These are phyloP conservation scores for Termitomyces heimii DNA, from an alignment of 768 basidiomycete genomes.

Conservation along the genomic window DNA sequence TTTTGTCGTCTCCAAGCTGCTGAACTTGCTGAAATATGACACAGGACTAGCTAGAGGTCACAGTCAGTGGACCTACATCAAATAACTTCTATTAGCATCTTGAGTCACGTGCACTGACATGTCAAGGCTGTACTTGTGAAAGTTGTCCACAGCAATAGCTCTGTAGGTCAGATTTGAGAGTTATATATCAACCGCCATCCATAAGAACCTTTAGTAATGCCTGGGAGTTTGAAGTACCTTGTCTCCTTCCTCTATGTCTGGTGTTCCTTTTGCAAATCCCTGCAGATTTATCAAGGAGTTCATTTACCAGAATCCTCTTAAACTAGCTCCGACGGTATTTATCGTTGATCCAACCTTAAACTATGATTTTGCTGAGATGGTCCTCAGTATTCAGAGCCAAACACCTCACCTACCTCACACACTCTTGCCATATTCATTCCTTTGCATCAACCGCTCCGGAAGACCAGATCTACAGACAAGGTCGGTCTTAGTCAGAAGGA, in stretches of 20 bases:
- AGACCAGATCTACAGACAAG: background rate
- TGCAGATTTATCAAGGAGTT: background rate
- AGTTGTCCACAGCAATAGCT: background rate
- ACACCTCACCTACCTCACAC: too few species aligned
- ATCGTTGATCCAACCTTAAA: too few species aligned
- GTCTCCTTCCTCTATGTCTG: background rate
- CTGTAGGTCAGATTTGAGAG: background rate
- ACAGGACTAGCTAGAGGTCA: background rate
- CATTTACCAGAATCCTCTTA: background rate
- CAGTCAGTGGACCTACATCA: too few species aligned
- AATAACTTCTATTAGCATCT: too few species aligned
- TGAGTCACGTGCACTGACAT: background rate
- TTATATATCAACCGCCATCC: background rate
- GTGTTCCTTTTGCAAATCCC: background rate
- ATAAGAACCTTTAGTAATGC: background rate
- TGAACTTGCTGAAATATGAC: background rate
- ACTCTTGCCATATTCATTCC: too few species aligned
- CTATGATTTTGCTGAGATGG: background rate
- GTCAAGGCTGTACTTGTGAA: background rate
- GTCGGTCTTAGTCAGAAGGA: background rate
- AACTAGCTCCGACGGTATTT: background rate
- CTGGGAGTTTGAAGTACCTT: too few species aligned
- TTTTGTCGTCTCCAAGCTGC: too few species aligned
- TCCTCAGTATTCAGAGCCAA: background rate
- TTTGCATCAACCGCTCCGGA: background rate